A percentile compares a stretch with the other conserved stretches of the same genome.
phyloP scores from a whole-genome alignment of 2,329 filamentous ascomycete species.

The Fusarium sp. region DNA sequence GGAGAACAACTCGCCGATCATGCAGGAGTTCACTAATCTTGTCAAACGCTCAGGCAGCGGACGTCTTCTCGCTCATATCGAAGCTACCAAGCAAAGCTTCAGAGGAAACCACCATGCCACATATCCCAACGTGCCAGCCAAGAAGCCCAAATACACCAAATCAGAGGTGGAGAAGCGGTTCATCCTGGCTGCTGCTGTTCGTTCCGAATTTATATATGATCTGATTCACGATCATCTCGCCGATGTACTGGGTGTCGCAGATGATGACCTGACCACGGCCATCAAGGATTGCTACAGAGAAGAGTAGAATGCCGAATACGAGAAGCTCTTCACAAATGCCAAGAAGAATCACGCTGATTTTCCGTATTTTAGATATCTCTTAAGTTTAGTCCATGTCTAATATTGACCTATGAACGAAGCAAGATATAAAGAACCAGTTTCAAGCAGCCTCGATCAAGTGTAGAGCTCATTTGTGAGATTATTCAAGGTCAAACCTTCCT shows the following conservation, averaged over 20 bases:
- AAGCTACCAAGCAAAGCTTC: not conserved
- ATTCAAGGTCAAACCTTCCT: conserved; percentile 79
- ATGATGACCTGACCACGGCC: not conserved
- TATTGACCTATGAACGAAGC: not conserved
- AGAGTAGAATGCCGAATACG: not conserved
- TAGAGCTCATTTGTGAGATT: conserved; percentile 76
- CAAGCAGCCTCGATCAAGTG: conserved; percentile 53
- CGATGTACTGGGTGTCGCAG: not conserved
- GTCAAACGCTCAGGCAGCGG: not conserved
- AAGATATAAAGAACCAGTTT: not conserved
- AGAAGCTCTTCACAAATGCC: not conserved
- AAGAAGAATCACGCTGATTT: not conserved
- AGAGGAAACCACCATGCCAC: not conserved
- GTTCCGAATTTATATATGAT: not conserved
- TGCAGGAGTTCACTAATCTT: not conserved
- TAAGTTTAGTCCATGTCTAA: not conserved
- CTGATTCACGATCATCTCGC: not conserved
- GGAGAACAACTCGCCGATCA: rapidly evolving
- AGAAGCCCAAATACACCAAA: no score
- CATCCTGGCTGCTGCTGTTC: not conserved
- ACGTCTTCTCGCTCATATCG: not conserved
- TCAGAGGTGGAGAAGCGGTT: not conserved
- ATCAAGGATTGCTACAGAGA: not conserved
- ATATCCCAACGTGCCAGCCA: not conserved
- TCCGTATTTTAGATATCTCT: not conserved